Conservation (phyloP, 2,329 filamentous ascomycete species). For the Xylaria sp. region DNA sequence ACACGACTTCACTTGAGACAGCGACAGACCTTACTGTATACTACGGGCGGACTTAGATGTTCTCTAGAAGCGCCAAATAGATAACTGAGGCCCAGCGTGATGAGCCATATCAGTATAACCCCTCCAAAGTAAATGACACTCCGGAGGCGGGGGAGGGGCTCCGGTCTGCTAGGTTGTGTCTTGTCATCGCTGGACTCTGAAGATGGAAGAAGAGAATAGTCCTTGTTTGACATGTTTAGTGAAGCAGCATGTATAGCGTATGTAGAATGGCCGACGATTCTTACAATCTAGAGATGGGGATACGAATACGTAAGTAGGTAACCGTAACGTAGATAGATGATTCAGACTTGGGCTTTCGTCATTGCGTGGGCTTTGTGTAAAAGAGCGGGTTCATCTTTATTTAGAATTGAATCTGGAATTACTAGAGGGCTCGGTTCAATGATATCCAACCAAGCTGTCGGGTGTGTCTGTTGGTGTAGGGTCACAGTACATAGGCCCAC, state of each 20-base stretch:
- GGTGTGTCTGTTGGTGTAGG: background rate
- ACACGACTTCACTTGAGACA: no score
- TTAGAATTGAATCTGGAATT: background rate
- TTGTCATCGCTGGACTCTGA: background rate
- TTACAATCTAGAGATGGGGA: background rate
- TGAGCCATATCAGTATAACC: no score
- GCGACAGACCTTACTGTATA: no score
- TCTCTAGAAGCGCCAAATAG: no score
- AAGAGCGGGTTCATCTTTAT: background rate
- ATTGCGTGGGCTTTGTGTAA: background rate
- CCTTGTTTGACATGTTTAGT: background rate
- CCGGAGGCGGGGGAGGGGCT: background rate
- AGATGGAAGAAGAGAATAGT: background rate
- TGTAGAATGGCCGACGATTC: background rate
- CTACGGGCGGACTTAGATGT: no score
- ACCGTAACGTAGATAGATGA: no score
- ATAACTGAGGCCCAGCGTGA: no score
- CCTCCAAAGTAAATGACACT: no score
- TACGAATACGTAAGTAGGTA: no score
- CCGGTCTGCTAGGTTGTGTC: background rate
- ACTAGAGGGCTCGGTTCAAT: no score
- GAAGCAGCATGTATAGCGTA: background rate
- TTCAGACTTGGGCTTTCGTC: background rate
- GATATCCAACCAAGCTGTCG: no score
- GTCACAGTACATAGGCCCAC: background rate